phyloP scores from a whole-genome alignment of 2,329 filamentous ascomycete species.

The Pyricularia pennisetigena region DNA sequence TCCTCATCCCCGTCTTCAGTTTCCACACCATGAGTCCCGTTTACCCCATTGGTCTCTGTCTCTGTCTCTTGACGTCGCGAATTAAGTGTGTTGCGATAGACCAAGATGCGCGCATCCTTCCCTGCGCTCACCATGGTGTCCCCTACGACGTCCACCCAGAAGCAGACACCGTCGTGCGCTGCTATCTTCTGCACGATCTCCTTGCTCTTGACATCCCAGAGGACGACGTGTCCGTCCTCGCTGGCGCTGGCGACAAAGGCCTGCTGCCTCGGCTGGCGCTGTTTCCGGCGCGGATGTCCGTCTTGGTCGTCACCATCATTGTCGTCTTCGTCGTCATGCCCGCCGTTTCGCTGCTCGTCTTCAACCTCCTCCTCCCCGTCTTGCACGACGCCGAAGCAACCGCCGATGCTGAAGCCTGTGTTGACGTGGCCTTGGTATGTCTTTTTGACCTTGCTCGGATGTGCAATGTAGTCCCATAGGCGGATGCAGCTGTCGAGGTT shows the following conservation, averaged over 20 bases:
- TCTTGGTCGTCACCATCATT: background rate
- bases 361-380: conserved; percentile 7
- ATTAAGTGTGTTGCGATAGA: conserved; percentile 28
- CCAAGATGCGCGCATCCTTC: conserved; percentile 41
- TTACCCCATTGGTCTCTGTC: background rate
- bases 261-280: conserved; percentile 14
- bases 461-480: conserved; percentile 90
- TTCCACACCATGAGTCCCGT: background rate
- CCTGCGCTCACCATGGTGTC: conserved; percentile 48
- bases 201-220: conserved; percentile 89
- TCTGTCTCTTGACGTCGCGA: background rate
- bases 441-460: conserved; percentile 67
- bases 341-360: conserved; percentile 8
- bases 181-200: conserved; percentile 62
- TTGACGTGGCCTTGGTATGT: conserved; percentile 94
- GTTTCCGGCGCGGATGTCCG: conserved; percentile 6
- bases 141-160: conserved; percentile 53
- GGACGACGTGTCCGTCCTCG: conserved; percentile 74
- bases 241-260: conserved; percentile 72
- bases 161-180: conserved; percentile 48
- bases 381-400: conserved; percentile 60
- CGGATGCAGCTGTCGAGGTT: conserved; percentile 85
- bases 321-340: conserved; percentile 10
- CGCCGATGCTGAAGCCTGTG: conserved; percentile 71
- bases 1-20: background rate